A percentile compares a stretch with the other conserved stretches of the same genome.
Evolutionary conservation across 2,329 filamentous ascomycete genomes (phyloP).

Genomic region (Phyllosticta paracitricarpa): DNA sequence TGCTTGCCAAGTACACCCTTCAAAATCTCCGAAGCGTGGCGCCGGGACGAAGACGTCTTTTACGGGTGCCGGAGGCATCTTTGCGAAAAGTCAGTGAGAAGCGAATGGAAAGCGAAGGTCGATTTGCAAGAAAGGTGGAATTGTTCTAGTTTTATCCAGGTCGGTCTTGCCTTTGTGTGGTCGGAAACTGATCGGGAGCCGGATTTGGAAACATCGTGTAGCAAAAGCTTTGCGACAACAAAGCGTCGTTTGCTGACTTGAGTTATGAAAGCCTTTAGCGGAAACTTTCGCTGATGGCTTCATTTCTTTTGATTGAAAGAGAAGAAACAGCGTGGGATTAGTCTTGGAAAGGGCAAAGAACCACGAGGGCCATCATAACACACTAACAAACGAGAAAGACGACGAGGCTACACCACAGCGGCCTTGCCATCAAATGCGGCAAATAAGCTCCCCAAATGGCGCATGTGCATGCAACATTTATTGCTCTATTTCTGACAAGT

Average conservation of each 20-base stretch:
- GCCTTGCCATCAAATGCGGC: too few relatives aligned
- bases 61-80: neutral
- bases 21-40: conserved; percentile 1
- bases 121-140: neutral
- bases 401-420: too few relatives aligned
- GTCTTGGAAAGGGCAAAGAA: neutral
- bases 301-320: neutral
- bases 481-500: neutral
- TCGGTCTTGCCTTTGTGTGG: neutral
- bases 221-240: neutral
- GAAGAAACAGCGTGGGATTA: neutral
- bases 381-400: neutral
- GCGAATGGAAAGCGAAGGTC: neutral
- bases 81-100: neutral
- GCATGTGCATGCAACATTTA: neutral
- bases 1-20: neutral
- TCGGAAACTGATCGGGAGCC: neutral
- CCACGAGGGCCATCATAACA: neutral
- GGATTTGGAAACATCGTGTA: neutral
- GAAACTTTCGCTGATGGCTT: neutral
- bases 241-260: neutral
- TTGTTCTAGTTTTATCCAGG: neutral
- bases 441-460: neutral
- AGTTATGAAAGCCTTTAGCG: neutral
- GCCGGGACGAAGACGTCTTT: neutral